Percentiles rank a stretch among this genome's conserved stretches.
Conservation (phyloP, 2,329 filamentous ascomycete species). For the Geosmithia putterillii region DNA sequence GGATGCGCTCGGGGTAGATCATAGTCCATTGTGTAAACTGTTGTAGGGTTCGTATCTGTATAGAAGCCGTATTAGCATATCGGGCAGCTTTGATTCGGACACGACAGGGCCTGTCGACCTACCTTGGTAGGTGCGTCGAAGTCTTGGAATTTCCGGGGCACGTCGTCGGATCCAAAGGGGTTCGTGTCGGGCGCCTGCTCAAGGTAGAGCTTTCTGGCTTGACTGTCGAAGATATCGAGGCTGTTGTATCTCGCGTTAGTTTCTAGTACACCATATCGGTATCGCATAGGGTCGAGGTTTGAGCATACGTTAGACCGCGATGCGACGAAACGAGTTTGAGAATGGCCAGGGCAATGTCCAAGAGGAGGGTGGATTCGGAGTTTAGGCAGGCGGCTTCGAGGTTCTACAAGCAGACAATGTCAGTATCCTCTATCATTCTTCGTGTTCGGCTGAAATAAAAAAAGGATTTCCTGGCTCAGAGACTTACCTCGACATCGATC, state of each 20-base stretch:
- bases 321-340: slow-evolving; percentile 92
- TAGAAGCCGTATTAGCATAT: background rate
- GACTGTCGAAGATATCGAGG: slow-evolving; percentile 82
- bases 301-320: slow-evolving; percentile 73
- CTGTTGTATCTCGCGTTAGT: slow-evolving; percentile 30
- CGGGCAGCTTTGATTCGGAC: background rate
- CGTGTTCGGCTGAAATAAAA: background rate
- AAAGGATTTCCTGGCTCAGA: background rate
- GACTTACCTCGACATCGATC: slow-evolving; percentile 72
- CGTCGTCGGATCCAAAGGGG: slow-evolving; percentile 71
- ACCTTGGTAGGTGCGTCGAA: slow-evolving; percentile 78
- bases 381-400: slow-evolving; percentile 82
- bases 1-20: slow-evolving; percentile 73
- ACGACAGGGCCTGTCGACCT: slow-evolving; percentile 4
- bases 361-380: slow-evolving; percentile 59
- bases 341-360: slow-evolving; percentile 73
- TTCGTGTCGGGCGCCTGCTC: slow-evolving; percentile 70
- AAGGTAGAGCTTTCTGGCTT: slow-evolving; percentile 77
- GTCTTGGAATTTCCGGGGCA: slow-evolving; percentile 60
- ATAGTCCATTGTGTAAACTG: slow-evolving; percentile 85
- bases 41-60: slow-evolving; percentile 63
- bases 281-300: background rate
- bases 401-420: slow-evolving; percentile 41
- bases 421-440: background rate
- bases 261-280: slow-evolving; percentile 1